Base-by-base conservation (phyloP, 2,329 filamentous ascomycete species). In the Chrysosphaeria jannelii region DNA sequence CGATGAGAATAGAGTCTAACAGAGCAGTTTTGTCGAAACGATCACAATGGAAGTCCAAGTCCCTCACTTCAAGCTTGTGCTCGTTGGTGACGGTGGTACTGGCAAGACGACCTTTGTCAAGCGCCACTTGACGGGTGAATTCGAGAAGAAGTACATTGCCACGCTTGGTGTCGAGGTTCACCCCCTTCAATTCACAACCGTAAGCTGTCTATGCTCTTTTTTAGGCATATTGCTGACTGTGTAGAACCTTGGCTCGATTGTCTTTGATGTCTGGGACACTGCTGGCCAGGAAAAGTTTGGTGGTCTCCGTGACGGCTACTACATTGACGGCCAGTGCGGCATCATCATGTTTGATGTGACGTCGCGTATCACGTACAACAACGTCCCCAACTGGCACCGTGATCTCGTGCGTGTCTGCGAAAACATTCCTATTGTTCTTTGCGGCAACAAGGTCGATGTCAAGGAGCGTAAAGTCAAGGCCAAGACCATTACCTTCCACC, bases 311-410 rank as follows among this genome's bases (percentile, higher is more conserved):
- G 81, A 97, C 53, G 81, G 81, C 39, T 97, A 97, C 68, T 97
- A 97, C 62, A 97, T 97, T 64, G 91, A 91, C 58, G 81, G 81
- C 43, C 81, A 93, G 57, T 93, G 81, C 52, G 81, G 85, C 57
- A 91, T 97, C 60, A 93, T 97, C 68, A 97, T 97, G 81, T 97
- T 97, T 51, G 81, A 97, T 51, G 81, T 97, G 36, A 93, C 85
- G 33, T 91, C 81, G 38, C 75, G 85, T 46, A 93, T 97, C 50
- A 97, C 85, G 49, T 97, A 97, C 71, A 97, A 97, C 72, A 97
- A 97, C 60, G 85, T 97, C 34, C 85, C 85, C 56, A 93, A 93
- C 72, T 97, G 85, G 85, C 85, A 97, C 55, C 85, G 85, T 58
- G 85, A 97, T 44, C 67, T 97, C 40, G 79, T 91, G 53, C 85